Conservation (phyloP, 192 early-diverging fungal genomes). For the Linnemannia schmuckeri region DNA sequence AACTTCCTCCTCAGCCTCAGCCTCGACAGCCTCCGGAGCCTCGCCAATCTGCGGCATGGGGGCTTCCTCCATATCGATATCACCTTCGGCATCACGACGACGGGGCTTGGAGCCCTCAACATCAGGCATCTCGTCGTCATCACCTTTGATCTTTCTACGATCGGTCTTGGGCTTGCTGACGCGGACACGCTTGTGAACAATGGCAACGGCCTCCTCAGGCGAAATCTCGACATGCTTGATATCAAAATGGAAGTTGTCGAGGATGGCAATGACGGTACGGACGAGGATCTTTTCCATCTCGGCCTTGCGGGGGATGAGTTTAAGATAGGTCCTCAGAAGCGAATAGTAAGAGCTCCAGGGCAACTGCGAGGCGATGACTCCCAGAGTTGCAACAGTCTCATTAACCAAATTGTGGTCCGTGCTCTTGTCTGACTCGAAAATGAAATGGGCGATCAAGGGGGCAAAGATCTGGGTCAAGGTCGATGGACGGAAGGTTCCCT, state of each 20-base stretch:
- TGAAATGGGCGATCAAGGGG: slow-evolving; percentile 90
- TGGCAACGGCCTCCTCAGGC: slow-evolving; percentile 45
- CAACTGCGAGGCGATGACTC: slow-evolving; percentile 74
- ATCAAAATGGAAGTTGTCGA: slow-evolving; percentile 96
- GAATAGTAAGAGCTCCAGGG: slow-evolving; percentile 90
- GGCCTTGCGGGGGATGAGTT: slow-evolving; percentile 71
- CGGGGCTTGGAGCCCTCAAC: slow-evolving; percentile 50
- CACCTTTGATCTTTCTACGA: slow-evolving; percentile 18
- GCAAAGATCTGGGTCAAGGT: slow-evolving; percentile 81
- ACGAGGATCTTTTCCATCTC: slow-evolving; percentile 87
- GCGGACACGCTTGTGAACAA: slow-evolving; percentile 22
- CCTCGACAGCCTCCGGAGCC: slow-evolving; percentile 47
- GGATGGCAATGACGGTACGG: slow-evolving; percentile 80
- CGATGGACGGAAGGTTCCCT: slow-evolving; percentile 59
- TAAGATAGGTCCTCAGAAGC: slow-evolving; percentile 80
- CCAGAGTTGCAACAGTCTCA: slow-evolving; percentile 85
- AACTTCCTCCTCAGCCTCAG: slow-evolving; percentile 46
- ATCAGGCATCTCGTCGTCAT: slow-evolving; percentile 52
- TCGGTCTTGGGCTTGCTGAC: slow-evolving; percentile 32
- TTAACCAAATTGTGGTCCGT: slow-evolving; percentile 83
- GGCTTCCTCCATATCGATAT: slow-evolving; percentile 61
- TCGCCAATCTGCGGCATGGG: slow-evolving; percentile 40
- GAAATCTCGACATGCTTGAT: slow-evolving; percentile 70
- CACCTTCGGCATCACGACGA: slow-evolving; percentile 29
- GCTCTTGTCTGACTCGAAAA: slow-evolving; percentile 79